Evolutionary conservation across 1,139 yeast genomes (phyloP), one percentile per base, ranked within the genome.

Genomic region (Sugiyamaella japonica): DNA sequence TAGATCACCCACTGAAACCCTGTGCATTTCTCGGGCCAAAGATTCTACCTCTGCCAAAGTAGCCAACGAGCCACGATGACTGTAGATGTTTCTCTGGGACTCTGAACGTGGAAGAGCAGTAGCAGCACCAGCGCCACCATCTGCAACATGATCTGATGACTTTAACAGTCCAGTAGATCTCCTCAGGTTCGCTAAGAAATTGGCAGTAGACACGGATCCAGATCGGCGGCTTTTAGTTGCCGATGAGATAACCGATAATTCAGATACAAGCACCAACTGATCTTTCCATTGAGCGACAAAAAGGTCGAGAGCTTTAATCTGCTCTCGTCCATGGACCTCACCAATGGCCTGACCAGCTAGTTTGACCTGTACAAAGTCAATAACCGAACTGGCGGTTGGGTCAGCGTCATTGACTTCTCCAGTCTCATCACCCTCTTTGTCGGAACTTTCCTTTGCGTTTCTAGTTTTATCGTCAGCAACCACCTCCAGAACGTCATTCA

Each of bases 281-380:
- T 56, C 54, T 29, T 65, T 57, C 70, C 70, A 67, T 9, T 56
- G 56, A n/a, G 66, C 51, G 1, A 59, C 53, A 48, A 67, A 64
- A 28, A 60, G 61, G 3, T 63, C 66, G 45, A 65, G 53, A 2
- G 50, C 44, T 1, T 59, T 51, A n/a, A 57, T 52, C 9, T 53
- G 48, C 20, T 59, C 61, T 15, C 50, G 55, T 12, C 62, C 54
- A 15, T 50, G 48, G 13, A 65, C 57, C 5, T 53, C 51, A 12
- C 73, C 74, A 29, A 70, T 65, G 39, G 59, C 56, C 15, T 51
- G 51, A 36, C 57, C 66, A 36, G 61, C 68, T 29, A 70, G 56
- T 15, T 38, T 51, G 20, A 70, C 55, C n/a, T 48, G 50, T 2
- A 52, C 51, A 12, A 16, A 9, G 12, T 3, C 13, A 13, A 29